phyloP scores from a whole-genome alignment of 495 filamentous ascomycete genomes.

The Aspergillus asperescens region DNA sequence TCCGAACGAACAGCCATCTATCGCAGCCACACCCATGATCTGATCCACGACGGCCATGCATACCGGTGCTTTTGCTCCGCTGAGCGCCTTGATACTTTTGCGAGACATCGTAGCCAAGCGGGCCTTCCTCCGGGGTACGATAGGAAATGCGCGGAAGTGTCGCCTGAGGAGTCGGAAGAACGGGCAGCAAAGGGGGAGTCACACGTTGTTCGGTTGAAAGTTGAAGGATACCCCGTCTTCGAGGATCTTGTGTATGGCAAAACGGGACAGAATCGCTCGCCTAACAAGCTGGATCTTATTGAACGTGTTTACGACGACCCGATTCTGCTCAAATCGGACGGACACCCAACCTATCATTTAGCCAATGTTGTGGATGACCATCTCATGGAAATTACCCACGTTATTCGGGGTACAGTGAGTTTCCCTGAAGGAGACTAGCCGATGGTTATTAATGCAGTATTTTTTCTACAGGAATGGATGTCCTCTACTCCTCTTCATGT shows the following conservation, averaged over 20 bases:
- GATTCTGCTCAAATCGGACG: conserved; percentile 84
- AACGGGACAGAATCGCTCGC: conserved; percentile 46
- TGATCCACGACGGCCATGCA: conserved; percentile 66
- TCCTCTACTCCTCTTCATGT: conserved; percentile 86
- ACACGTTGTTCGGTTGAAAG: conserved; percentile 74
- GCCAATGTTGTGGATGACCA: conserved; percentile 97
- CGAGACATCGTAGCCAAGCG: conserved; percentile 50
- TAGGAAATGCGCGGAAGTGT: conserved; percentile 64
- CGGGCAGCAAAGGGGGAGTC: conserved; percentile 60
- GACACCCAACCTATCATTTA: conserved; percentile 90
- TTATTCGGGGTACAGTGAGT: conserved; percentile 77
- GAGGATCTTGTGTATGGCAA: conserved; percentile 72
- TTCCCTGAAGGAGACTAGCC: not conserved
- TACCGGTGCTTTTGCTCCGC: conserved; percentile 91
- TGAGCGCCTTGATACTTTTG: conserved; percentile 60
- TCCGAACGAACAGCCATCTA: conserved; percentile 79
- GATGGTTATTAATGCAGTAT: not conserved
- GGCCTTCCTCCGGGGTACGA: conserved; percentile 70
- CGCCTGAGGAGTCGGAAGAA: conserved; percentile 60
- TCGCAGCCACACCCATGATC: conserved; percentile 59
- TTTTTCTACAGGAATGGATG: conserved; percentile 70
- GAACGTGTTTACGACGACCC: conserved; percentile 63
- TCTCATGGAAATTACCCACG: conserved; percentile 90
- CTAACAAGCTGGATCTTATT: conserved; percentile 39
- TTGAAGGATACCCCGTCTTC: conserved; percentile 54